Conservation (phyloP, 768 basidiomycete species). For the Mycena rosella region DNA sequence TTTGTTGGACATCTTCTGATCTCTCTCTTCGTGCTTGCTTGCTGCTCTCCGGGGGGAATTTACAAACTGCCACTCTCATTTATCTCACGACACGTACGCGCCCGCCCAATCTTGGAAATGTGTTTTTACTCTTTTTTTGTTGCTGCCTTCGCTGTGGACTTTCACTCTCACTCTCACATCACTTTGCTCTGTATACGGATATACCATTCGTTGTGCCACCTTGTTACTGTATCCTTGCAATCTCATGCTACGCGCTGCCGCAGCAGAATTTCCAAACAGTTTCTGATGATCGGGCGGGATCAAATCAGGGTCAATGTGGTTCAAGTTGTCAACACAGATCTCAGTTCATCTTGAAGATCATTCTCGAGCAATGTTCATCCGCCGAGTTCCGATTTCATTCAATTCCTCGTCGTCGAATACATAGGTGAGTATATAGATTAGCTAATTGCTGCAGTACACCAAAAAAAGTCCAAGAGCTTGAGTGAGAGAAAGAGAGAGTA, state of each 20-base stretch:
- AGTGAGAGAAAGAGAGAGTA: not conserved
- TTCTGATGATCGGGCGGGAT: not conserved
- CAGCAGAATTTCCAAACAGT: not conserved
- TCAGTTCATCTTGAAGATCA: too few species aligned
- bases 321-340: too few species aligned
- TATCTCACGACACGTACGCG: conserved; percentile 33
- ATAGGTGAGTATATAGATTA: conserved; percentile 33
- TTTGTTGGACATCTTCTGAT: conserved; percentile 21
- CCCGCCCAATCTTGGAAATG: conserved; percentile 49
- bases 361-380: too few species aligned
- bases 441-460: conserved; percentile 8
- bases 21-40: not conserved
- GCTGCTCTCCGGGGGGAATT: conserved; percentile 28
- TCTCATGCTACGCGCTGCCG: not conserved
- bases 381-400: not conserved
- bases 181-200: conserved; percentile 36
- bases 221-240: conserved; percentile 35
- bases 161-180: conserved; percentile 38
- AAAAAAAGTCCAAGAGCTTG: conserved; percentile 6
- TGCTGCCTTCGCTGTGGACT: conserved; percentile 40
- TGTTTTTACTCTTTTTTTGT: conserved; percentile 29
- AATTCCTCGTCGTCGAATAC: conserved; percentile 15
- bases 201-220: conserved; percentile 33
- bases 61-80: conserved; percentile 18
- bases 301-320: not conserved